Evolutionary conservation across 2,329 filamentous ascomycete species (phyloP).

Genomic region (Fusarium drepaniforme): DNA sequence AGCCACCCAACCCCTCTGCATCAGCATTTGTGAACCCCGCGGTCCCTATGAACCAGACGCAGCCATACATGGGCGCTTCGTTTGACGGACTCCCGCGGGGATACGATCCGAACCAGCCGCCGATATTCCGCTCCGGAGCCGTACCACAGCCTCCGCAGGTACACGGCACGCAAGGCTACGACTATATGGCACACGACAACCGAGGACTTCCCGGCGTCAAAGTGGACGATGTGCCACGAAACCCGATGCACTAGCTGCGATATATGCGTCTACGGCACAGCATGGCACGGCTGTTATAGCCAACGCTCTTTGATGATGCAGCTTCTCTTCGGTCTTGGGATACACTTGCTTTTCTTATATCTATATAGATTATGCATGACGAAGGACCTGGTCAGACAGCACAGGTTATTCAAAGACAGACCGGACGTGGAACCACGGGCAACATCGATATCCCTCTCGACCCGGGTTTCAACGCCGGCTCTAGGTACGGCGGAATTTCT

Average conservation of each 20-base stretch:
- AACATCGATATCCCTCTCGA: conserved; percentile 19
- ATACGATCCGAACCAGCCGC: conserved; percentile 47
- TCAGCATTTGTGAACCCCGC: conserved; percentile 47
- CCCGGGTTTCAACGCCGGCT: conserved; percentile 13
- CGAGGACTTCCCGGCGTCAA: conserved; percentile 48
- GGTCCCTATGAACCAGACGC: conserved; percentile 49
- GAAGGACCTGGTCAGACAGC: conserved; percentile 46
- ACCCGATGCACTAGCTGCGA: conserved; percentile 43
- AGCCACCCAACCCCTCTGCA: conserved; percentile 49
- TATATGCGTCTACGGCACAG: neutral
- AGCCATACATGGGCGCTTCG: conserved; percentile 49
- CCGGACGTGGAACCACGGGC: conserved; percentile 12
- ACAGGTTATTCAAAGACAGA: conserved; percentile 41
- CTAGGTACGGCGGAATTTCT: conserved; percentile 15
- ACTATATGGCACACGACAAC: conserved; percentile 50
- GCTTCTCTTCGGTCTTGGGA: conserved; percentile 9
- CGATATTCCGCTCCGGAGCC: conserved; percentile 50
- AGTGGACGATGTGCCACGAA: conserved; percentile 47
- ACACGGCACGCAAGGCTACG: conserved; percentile 48
- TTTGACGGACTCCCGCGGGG: conserved; percentile 52
- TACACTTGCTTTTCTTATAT: conserved; percentile 25
- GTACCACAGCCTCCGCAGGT: conserved; percentile 46
- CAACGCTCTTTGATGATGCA: conserved; percentile 3
- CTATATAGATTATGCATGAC: conserved; percentile 39
- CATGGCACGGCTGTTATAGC: neutral